A percentile compares a stretch with the other conserved stretches of the same genome.
phyloP scores from a whole-genome alignment of 768 basidiomycete genomes.

The Mycena rosella region DNA sequence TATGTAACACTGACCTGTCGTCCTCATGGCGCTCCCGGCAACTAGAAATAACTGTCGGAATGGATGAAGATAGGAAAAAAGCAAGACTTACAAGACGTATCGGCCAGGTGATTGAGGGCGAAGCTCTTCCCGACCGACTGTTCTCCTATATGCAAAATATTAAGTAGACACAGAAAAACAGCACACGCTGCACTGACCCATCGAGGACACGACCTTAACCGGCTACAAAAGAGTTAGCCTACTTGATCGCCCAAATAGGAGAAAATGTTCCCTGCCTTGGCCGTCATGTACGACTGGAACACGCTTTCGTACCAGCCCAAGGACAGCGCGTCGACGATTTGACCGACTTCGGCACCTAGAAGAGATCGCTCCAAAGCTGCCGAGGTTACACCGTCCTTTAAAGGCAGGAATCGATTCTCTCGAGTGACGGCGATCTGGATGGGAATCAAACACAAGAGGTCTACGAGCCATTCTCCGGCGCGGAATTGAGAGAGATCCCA shows the following conservation, averaged over 20 bases:
- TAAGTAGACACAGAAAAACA: neutral
- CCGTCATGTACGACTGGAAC: constrained; percentile 72
- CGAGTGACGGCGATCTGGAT: constrained; percentile 72
- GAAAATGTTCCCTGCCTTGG: constrained; percentile 54
- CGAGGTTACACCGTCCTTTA: constrained; percentile 67
- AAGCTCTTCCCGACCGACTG: constrained; percentile 76
- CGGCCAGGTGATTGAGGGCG: constrained; percentile 69
- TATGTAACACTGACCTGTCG: constrained; percentile 52
- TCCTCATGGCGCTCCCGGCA: constrained; percentile 75
- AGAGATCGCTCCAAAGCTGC: constrained; percentile 63
- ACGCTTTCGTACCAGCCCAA: constrained; percentile 78
- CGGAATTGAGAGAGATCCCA: constrained; percentile 55
- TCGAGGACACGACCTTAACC: constrained; percentile 74
- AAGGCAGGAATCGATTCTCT: constrained; percentile 71
- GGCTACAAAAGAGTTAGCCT: constrained; percentile 51
- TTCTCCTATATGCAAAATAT: constrained; percentile 54
- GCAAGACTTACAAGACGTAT: constrained; percentile 60
- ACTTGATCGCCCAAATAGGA: neutral
- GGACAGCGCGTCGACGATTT: constrained; percentile 67
- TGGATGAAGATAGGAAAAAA: neutral
- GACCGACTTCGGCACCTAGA: constrained; percentile 69
- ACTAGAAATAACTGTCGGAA: constrained; percentile 37
- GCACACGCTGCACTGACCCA: constrained; percentile 54
- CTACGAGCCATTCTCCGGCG: constrained; percentile 73
- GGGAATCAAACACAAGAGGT: constrained; percentile 71